Evolutionary conservation across 345 rosid genomes (phyloP), one percentile per base, ranked within the genome.

Genomic region (Erucastrum elatum): DNA sequence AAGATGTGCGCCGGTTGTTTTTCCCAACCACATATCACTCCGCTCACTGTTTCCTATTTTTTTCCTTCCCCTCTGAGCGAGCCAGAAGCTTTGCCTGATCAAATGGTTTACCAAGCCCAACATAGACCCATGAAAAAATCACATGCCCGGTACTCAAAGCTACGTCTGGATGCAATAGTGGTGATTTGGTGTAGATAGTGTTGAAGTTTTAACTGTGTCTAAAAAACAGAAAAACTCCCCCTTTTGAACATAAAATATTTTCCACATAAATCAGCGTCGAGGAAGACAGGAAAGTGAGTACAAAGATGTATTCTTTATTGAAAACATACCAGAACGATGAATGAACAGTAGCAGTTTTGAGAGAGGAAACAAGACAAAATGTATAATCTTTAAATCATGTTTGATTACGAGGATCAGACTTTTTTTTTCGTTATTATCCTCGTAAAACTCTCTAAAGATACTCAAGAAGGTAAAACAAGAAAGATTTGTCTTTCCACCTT

Each of bases 1-100:
- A 72, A 68, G 74, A 68, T 84, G 87, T 86, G 88, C 92, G 94
- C 94, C 88, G 83, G 72, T 75, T 87, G 90, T 88, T 87, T 87
- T 64, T 11, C 62, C 60, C 53, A 33, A 46, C 68, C 29, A 56
- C 15, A 11, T 44, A 56, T n/a, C 26, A 29, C 30, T 61, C 51
- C 65, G 75, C 70, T 62, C 68, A 0, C 30, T 30, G 76, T 78
- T 78, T 71, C 8, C 61, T 12, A 5, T 68, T 58, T 26, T 16
- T 31, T 70, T 56, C 30, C 49, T 33, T 16, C 4, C 65, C 58
- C 58, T 51, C 58, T 5, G 60, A 16, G 1, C 26, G 10, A 53
- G 8, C 8, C 9, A 16, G 59, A 16, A 53, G 60, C 29, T 71
- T 60, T 27, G 8, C 1, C n/a, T 3, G 8, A 56, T 17, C 0